A percentile compares a stretch with the other conserved stretches of the same genome.
Evolutionary conservation across 306 rosid genomes (phyloP).

Genomic region (Medicago lupulina): DNA sequence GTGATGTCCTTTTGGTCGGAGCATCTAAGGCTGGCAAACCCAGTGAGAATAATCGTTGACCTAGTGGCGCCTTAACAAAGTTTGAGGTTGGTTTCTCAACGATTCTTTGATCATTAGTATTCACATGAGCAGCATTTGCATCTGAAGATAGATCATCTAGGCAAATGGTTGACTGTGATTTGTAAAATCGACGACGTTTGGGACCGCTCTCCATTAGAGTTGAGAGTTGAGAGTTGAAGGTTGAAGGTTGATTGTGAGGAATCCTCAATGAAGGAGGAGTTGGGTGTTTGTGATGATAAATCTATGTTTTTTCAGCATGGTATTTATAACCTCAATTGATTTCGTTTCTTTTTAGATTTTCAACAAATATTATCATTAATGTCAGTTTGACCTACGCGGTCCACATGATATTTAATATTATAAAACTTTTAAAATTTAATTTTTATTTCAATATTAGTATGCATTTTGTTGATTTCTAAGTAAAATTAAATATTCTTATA

Average conservation of each 20-base stretch:
- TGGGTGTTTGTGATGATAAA: neutral
- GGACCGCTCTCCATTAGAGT: neutral
- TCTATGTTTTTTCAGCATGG: neutral
- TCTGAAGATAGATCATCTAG: neutral
- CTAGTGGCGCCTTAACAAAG: neutral
- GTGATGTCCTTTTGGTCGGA: neutral
- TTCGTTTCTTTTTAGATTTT: neutral
- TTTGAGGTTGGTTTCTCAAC: neutral
- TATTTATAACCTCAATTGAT: neutral
- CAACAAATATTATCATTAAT: neutral
- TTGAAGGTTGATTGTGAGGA: neutral
- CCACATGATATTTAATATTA: neutral
- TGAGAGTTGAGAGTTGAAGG: neutral
- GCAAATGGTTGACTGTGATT: neutral
- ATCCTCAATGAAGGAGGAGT: neutral
- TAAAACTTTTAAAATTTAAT: too few relatives aligned
- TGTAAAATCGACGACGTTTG: neutral
- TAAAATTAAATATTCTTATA: too few relatives aligned
- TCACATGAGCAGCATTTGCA: neutral
- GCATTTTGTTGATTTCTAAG: neutral
- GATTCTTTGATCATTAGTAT: neutral
- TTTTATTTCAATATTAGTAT: neutral
- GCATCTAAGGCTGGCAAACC: neutral
- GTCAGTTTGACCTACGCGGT: too few relatives aligned
- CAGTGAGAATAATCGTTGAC: neutral